Evolutionary conservation across 352 stramenopile species (phyloP).

Genomic region (Globisporangium acanthophoron): DNA sequence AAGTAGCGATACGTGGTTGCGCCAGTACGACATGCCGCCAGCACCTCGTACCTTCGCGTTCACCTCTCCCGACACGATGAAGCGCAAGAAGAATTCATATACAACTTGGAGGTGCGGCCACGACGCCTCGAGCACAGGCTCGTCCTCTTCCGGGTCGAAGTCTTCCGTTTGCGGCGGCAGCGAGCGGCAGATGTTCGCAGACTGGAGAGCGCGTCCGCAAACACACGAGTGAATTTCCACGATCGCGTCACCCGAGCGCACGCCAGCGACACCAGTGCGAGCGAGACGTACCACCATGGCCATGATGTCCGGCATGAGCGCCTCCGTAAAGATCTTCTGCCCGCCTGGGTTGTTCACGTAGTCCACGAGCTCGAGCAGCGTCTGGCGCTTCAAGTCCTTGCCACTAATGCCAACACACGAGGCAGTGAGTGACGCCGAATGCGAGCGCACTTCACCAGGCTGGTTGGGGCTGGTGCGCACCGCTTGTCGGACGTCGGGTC

Average conservation of each 20-base stretch:
- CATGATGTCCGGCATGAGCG: slow-evolving; percentile 96
- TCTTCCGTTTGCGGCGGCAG: slow-evolving; percentile 93
- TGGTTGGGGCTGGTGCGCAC: slow-evolving; percentile 19
- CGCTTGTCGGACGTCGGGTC: slow-evolving; percentile 93
- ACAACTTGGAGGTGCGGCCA: slow-evolving; percentile 98
- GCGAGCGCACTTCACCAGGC: too few species aligned
- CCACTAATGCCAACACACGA: slow-evolving; percentile 26
- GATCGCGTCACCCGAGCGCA: too few species aligned
- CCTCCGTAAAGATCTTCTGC: slow-evolving; percentile 97
- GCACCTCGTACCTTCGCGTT: slow-evolving; percentile 84
- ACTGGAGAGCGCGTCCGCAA: neutral
- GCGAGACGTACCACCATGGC: slow-evolving; percentile 65
- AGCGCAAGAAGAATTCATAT: slow-evolving; percentile 99
- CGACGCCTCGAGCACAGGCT: slow-evolving; percentile 94
- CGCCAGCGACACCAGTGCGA: too few species aligned
- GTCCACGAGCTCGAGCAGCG: slow-evolving; percentile 98
- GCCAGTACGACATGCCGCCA: too few species aligned
- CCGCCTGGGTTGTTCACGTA: slow-evolving; percentile 97
- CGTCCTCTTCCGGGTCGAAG: slow-evolving; percentile 98
- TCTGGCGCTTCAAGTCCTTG: slow-evolving; percentile 98
- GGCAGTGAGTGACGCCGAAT: neutral
- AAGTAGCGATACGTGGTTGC: too few species aligned
- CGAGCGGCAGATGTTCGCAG: slow-evolving; percentile 79
- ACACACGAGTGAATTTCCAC: neutral
- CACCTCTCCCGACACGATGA: slow-evolving; percentile 97